These are phyloP conservation scores for Setaria italica DNA, from an alignment of 202 grass and related monocot genomes.

Conservation along the genomic window DNA sequence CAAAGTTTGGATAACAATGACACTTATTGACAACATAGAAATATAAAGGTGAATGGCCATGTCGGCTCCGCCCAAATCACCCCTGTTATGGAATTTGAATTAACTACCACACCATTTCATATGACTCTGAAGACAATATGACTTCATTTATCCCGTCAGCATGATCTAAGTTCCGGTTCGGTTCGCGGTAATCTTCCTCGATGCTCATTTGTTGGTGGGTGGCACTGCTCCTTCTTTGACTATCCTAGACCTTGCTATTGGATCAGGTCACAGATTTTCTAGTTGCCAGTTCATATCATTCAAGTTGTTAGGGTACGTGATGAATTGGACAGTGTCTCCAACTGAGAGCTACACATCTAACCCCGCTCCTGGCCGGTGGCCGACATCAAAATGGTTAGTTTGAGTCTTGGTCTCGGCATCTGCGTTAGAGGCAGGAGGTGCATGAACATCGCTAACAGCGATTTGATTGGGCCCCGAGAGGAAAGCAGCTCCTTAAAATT, in stretches of 20 bases:
- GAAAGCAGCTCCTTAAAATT: slow-evolving; percentile 16
- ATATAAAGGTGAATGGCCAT: slow-evolving; percentile 2
- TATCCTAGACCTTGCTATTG: neutral
- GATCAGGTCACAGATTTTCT: slow-evolving; percentile 22
- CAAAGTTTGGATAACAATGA: neutral
- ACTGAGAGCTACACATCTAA: slow-evolving; percentile 27
- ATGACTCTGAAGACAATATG: neutral
- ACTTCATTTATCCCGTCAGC: slow-evolving; percentile 32
- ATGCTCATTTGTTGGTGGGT: slow-evolving; percentile 43
- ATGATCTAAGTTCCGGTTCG: neutral
- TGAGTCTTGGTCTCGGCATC: neutral
- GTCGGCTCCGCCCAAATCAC: neutral
- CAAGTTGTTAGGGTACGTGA: slow-evolving; percentile 15
- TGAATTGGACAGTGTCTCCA: slow-evolving; percentile 23
- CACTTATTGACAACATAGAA: neutral
- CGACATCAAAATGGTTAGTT: slow-evolving; percentile 29
- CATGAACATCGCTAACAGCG: slow-evolving; percentile 12
- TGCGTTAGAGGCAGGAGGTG: neutral
- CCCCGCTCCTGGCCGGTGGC: neutral
- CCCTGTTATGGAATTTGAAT: neutral
- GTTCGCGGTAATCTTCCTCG: neutral
- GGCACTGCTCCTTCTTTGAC: slow-evolving; percentile 33
- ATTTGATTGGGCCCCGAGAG: neutral
- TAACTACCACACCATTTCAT: neutral
- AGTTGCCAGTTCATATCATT: slow-evolving; percentile 49